Evolutionary conservation across 2,329 filamentous ascomycete species (phyloP), one percentile per base, ranked within the genome.

Genomic region (Triangularia setosa): DNA sequence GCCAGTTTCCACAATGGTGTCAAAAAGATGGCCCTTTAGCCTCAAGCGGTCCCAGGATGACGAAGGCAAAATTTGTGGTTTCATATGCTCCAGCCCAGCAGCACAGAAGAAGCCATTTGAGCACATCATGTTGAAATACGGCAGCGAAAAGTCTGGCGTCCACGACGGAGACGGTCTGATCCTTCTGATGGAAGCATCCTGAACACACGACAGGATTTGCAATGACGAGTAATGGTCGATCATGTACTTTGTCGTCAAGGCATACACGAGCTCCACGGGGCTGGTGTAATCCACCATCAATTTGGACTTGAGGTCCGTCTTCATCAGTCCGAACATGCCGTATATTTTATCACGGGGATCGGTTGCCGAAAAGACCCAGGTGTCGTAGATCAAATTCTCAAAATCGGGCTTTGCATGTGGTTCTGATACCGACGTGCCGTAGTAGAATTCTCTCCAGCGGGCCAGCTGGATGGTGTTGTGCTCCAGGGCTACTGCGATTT

Each of bases 281-380:
- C 24, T 63, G 7, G 28, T 16, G 60, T 67, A 67, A 54, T 67
- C 54, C n/a, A 67, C 58, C 1, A n/a, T 33, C 65, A 63, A 63
- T 2, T 16, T 30, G 2, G 35, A 30, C 24, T 63, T 61, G 18
- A 60, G 33, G 14, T 44, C 23, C 11, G 60, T 44, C 4, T 63
- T 48, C 2, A 63, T 56, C 23, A 67, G 40, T 1, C 63, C 63
- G 2, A 65, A 48, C n/a, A 66, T 44, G 16, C 63, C 65, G 25
- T 67, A 67, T 27, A 65, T 16, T 52, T 67, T 67, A 48, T 67
- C 65, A 14, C 63, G 60, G 7, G 65, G 65, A 8, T 63, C 61
- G 11, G 57, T 63, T 5, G 65, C 59, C 6, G 33, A 23, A 54
- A 67, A 67, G 11, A 64, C 16, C 63, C 63, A 65, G 1, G 60